Evolutionary conservation across 768 basidiomycete genomes (phyloP).

Genomic region (Lactifluus volemus): DNA sequence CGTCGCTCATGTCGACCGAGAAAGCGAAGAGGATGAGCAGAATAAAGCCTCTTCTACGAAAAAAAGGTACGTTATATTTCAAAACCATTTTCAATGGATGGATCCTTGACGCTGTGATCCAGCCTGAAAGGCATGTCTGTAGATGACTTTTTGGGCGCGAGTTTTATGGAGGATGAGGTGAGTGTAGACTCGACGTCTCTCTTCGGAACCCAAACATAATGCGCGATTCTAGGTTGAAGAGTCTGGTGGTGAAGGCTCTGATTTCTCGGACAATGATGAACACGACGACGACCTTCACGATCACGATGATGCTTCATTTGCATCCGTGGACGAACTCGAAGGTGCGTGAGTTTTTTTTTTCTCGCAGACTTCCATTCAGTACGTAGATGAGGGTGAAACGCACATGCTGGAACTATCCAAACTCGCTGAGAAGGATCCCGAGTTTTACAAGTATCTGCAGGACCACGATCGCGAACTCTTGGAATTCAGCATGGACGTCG

Average conservation of each 20-base stretch:
- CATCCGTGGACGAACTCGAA: constrained; percentile 72
- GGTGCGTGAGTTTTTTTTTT: constrained; percentile 30
- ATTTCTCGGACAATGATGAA: constrained; percentile 29
- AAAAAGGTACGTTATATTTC: constrained; percentile 11
- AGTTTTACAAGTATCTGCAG: constrained; percentile 96
- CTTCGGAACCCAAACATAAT: not conserved
- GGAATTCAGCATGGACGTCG: constrained; percentile 48
- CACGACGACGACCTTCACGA: constrained; percentile 33
- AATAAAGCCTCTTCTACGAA: constrained; percentile 22
- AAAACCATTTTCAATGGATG: not conserved
- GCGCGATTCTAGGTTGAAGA: constrained; percentile 23
- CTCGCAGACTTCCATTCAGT: not conserved
- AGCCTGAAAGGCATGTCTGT: constrained; percentile 56
- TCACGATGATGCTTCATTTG: constrained; percentile 61
- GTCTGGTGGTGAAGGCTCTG: constrained; percentile 32
- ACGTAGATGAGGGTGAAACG: constrained; percentile 54
- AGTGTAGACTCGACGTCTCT: constrained; percentile 5
- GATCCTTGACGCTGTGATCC: not conserved
- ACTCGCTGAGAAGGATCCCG: constrained; percentile 94
- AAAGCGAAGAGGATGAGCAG: constrained; percentile 25
- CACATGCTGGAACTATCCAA: constrained; percentile 81
- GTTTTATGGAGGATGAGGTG: constrained; percentile 60
- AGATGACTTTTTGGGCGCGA: constrained; percentile 65
- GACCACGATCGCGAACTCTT: constrained; percentile 93
- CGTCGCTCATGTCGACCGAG: constrained; percentile 17